A percentile compares a stretch with the other conserved stretches of the same genome.
Evolutionary conservation across 768 basidiomycete species (phyloP).

Genomic region (Mycena sanguinolenta): DNA sequence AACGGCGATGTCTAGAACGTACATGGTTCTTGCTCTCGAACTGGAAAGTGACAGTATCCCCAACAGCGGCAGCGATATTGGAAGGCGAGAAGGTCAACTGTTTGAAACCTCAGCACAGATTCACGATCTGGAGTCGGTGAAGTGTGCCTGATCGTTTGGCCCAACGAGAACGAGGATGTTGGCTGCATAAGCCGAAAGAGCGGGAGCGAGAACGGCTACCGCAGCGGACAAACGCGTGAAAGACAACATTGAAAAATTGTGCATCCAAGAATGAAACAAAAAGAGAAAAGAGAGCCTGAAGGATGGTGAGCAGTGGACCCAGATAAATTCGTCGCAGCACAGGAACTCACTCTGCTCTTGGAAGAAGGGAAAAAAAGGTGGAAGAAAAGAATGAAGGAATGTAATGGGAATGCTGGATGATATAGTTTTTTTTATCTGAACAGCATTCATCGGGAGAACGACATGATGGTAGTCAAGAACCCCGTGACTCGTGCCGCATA

Average conservation of each 20-base stretch:
- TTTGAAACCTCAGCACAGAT: background rate
- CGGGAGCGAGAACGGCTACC: slow-evolving; percentile 56
- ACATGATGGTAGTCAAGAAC: background rate
- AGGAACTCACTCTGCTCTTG: slow-evolving; percentile 60
- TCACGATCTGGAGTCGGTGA: slow-evolving; percentile 44
- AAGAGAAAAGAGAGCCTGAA: slow-evolving; percentile 46
- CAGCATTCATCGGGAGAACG: slow-evolving; percentile 3
- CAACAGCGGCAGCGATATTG: slow-evolving; percentile 32
- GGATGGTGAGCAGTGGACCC: slow-evolving; percentile 12
- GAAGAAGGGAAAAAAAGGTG: slow-evolving; percentile 11
- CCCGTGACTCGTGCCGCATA: too few relatives aligned
- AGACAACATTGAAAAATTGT: slow-evolving; percentile 40
- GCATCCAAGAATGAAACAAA: slow-evolving; percentile 27
- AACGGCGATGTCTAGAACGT: background rate
- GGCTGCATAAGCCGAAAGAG: slow-evolving; percentile 50
- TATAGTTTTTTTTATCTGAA: background rate
- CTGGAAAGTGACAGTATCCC: slow-evolving; percentile 50
- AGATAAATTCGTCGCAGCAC: background rate
- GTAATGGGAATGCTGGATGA: background rate
- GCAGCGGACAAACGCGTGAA: slow-evolving; percentile 37
- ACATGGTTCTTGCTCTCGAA: slow-evolving; percentile 48
- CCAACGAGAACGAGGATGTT: slow-evolving; percentile 55
- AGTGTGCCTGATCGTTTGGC: slow-evolving; percentile 24
- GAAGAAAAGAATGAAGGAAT: slow-evolving; percentile 15
- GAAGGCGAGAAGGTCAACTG: slow-evolving; percentile 10